Conservation (phyloP, 202 grass and related monocot genomes). For the Zoysia matrella region DNA sequence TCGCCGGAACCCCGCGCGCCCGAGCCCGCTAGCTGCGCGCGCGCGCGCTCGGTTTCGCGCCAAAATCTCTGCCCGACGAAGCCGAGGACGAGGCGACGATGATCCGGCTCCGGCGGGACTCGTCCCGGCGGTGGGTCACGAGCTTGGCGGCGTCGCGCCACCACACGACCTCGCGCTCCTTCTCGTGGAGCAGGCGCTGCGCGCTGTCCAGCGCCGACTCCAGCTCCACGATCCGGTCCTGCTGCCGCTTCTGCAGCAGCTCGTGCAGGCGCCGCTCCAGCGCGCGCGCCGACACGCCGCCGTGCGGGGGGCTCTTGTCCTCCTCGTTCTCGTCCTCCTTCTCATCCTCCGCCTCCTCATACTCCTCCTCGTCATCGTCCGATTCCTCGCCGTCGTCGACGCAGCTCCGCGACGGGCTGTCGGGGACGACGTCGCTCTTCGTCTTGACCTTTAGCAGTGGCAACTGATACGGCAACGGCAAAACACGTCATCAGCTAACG, state of each 20-base stretch:
- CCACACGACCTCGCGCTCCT: constrained; percentile 90
- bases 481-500: not conserved
- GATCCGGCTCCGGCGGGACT: constrained; percentile 36
- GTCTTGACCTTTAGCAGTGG: constrained; percentile 45
- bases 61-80: not conserved
- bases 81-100: not conserved
- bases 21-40: not conserved
- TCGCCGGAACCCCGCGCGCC: not conserved
- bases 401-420: constrained; percentile 43
- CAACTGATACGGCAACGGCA: not conserved
- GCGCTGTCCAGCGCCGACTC: constrained; percentile 11
- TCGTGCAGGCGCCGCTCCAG: constrained; percentile 85
- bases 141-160: constrained; percentile 95
- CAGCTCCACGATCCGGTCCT: constrained; percentile 88
- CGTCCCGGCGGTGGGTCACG: constrained; percentile 77
- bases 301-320: constrained; percentile 42
- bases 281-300: constrained; percentile 70
- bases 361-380: not conserved
- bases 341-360: not conserved
- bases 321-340: not conserved
- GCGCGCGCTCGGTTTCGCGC: constrained; percentile 2
- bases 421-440: not conserved
- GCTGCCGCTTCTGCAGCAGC: constrained; percentile 77
- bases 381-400: constrained; percentile 11
- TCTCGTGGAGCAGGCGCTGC: constrained; percentile 69